Evolutionary conservation across 805 yeast species (phyloP), one percentile per base, ranked within the genome.

Genomic region (Suhomyces sp.): DNA sequence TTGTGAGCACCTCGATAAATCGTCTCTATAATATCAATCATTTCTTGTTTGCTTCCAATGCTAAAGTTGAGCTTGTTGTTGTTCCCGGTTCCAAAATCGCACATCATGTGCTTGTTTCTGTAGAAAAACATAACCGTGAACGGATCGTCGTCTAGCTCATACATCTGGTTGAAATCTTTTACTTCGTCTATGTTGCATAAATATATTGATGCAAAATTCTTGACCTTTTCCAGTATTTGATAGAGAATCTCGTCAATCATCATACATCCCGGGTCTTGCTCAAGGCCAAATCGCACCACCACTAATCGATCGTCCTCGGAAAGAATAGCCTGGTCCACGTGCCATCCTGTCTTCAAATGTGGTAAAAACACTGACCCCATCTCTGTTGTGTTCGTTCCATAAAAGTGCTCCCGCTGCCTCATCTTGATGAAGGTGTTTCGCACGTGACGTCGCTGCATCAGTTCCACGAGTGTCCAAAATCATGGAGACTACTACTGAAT

Each of bases 71-170:
- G 74, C 75, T 94, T 93, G 75, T 94, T 94, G 69, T 94, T 94
- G 65, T 94, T 91, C 29, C 99, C 99, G 0, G 98, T 94, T 2
- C 99, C 99, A 68, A 92, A 91, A 74, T 94, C 99, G 69, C 97
- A 89, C 96, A 94, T 84, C 96, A 93, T 92, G 68, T 93, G 98
- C 66, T 90, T 87, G 71, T 93, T 93, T 48, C 96, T 76, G 71
- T 81, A 90, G 68, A 94, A 93, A 64, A 93, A 92, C 98, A 94
- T 94, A 48, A 94, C 76, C 43, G 96, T 85, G 77, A 89, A 81
- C 13, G 97, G 96, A 35, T 54, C 58, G 3, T 48, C 46, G 64
- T 85, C 88, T 44, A 91, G 71, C 65, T 90, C 97, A 65, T 91
- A 91, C 93, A 90, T 89, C 62, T 82, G 78, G 59, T 69, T 93